These are phyloP conservation scores for Teratosphaeria destructans DNA, from an alignment of 2,329 filamentous ascomycete species.

Conservation along the genomic window DNA sequence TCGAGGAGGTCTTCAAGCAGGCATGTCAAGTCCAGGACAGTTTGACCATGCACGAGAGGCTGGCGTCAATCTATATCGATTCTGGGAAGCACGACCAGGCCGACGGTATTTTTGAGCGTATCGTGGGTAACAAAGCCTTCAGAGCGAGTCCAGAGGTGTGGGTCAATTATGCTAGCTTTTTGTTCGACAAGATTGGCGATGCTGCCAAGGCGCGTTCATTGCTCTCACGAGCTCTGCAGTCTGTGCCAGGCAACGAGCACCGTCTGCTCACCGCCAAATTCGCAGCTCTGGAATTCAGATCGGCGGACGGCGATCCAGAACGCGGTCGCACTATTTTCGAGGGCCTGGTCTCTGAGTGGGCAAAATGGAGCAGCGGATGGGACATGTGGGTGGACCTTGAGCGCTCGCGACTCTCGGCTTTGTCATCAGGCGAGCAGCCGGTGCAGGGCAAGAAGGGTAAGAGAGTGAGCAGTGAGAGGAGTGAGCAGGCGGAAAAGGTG, in stretches of 20 bases:
- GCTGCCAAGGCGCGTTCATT: slow-evolving; percentile 68
- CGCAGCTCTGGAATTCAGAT: slow-evolving; percentile 83
- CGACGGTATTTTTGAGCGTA: slow-evolving; percentile 73
- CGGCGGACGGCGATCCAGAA: slow-evolving; percentile 70
- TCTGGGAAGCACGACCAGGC: slow-evolving; percentile 79
- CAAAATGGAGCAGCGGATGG: slow-evolving; percentile 87
- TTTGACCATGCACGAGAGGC: slow-evolving; percentile 76
- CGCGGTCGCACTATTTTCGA: slow-evolving; percentile 92
- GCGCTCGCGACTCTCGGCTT: slow-evolving; percentile 25
- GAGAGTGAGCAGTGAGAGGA: slow-evolving; percentile 21
- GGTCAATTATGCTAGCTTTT: slow-evolving; percentile 90
- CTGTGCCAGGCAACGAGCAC: slow-evolving; percentile 59
- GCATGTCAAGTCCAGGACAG: slow-evolving; percentile 91
- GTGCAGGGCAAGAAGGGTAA: slow-evolving; percentile 26
- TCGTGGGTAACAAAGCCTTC: slow-evolving; percentile 76
- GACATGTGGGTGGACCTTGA: slow-evolving; percentile 85
- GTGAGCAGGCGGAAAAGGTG: slow-evolving; percentile 49
- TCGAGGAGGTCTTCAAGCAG: slow-evolving; percentile 80
- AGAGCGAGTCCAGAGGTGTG: slow-evolving; percentile 70
- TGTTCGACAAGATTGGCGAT: slow-evolving; percentile 62
- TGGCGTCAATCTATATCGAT: slow-evolving; percentile 91
- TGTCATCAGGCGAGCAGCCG: neutral
- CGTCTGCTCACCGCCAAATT: slow-evolving; percentile 76
- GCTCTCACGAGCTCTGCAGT: slow-evolving; percentile 73
- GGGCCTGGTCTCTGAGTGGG: slow-evolving; percentile 69